These are phyloP conservation scores for Pittosporum tobira DNA, from an alignment of 129 eudicot species.

Conservation along the genomic window DNA sequence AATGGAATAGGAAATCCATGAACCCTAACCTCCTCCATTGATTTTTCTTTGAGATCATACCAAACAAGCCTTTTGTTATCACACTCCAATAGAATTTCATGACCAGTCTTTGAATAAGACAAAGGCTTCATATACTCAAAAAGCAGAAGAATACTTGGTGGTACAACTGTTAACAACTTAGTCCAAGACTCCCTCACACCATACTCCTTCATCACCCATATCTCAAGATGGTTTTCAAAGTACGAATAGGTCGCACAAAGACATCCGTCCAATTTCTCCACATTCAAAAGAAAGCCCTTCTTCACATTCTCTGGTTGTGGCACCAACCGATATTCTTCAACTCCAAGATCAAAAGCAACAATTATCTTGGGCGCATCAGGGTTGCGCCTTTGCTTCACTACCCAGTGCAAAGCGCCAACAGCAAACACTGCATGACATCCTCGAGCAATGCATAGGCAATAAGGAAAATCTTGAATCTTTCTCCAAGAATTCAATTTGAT, in stretches of 20 bases:
- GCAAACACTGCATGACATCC: constrained; percentile 13
- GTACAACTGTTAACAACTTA: constrained; percentile 20
- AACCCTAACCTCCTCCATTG: background rate
- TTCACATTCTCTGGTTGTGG: constrained; percentile 13
- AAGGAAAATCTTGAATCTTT: constrained; percentile 8
- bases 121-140: constrained; percentile 14
- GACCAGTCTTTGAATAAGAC: constrained; percentile 21
- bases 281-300: constrained; percentile 8
- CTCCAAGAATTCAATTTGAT: constrained; percentile 17
- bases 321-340: constrained; percentile 14
- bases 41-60: constrained; percentile 24
- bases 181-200: constrained; percentile 35
- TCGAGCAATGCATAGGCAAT: background rate
- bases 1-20: constrained; percentile 14
- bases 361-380: background rate
- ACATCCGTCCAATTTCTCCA: constrained; percentile 18
- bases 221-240: constrained; percentile 15
- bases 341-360: constrained; percentile 22
- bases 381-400: constrained; percentile 6
- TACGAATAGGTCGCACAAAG: constrained; percentile 20
- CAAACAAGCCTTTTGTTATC: constrained; percentile 26
- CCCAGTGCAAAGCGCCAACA: constrained; percentile 13
- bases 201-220: constrained; percentile 26
- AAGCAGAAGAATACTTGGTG: constrained; percentile 7
- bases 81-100: constrained; percentile 20